Conservation (phyloP, 2,329 filamentous ascomycete genomes). For the Fusarium pilosicola region DNA sequence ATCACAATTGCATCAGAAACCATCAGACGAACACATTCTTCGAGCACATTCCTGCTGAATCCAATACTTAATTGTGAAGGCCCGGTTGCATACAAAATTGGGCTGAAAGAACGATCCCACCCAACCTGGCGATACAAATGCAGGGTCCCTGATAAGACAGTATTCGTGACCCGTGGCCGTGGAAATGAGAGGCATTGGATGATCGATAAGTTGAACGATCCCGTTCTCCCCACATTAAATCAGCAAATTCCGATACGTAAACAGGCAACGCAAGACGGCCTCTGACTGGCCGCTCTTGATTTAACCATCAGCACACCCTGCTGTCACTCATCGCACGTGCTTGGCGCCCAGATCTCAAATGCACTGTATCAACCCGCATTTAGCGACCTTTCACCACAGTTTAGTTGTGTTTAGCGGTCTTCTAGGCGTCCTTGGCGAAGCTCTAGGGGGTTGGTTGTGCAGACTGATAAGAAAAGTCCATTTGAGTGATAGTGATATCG, state of each 20-base stretch:
- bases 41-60: neutral
- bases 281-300: constrained; percentile 37
- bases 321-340: constrained; percentile 19
- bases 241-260: constrained; percentile 54
- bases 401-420: constrained; percentile 14
- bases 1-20: neutral
- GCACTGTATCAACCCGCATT: constrained; percentile 34
- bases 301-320: constrained; percentile 20
- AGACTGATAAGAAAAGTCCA: constrained; percentile 32
- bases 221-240: constrained; percentile 29
- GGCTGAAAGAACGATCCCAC: constrained; percentile 8
- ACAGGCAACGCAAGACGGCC: constrained; percentile 19
- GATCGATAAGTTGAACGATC: constrained; percentile 22
- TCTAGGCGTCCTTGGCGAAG: constrained; percentile 14
- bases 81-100: neutral
- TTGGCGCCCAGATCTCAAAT: constrained; percentile 34
- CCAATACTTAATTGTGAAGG: neutral
- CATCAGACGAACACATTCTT: neutral
- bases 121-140: constrained; percentile 10
- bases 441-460: constrained; percentile 6
- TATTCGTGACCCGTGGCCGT: constrained; percentile 22
- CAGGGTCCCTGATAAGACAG: constrained; percentile 37
- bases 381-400: constrained; percentile 11
- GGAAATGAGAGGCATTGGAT: constrained; percentile 28
- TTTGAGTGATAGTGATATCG: constrained; percentile 29